phyloP scores from a whole-genome alignment of 345 rosid species.

The Eucalyptus lansdowneana region DNA sequence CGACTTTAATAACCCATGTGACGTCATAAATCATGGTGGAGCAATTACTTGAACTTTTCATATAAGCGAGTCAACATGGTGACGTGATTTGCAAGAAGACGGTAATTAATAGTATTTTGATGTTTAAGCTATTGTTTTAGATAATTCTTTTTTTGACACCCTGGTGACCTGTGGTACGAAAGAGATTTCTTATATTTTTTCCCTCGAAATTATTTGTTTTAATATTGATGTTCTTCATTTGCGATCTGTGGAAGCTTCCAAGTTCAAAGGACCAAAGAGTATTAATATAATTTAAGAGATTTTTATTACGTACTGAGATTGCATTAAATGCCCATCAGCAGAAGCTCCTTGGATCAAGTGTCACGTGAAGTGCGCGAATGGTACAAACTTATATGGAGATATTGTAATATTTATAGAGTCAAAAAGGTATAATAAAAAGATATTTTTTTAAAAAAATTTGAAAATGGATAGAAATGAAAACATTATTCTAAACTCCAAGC shows the following conservation, averaged over 20 bases:
- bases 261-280: not conserved
- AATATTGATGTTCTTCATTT: not conserved
- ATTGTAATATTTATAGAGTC: not conserved
- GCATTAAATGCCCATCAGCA: not conserved
- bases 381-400: not conserved
- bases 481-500: not conserved
- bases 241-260: not conserved
- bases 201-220: not conserved
- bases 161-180: not conserved
- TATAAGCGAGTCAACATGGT: not conserved
- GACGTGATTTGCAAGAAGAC: not conserved
- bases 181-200: not conserved
- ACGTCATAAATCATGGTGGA: not conserved
- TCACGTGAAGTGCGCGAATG: not conserved
- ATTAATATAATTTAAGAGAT: not conserved
- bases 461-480: not conserved
- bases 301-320: not conserved
- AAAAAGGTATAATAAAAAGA: not conserved
- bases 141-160: not conserved
- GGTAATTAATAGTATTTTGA: not conserved
- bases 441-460: no score
- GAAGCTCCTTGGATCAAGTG: not conserved
- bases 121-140: not conserved
- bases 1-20: not conserved
- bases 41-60: not conserved